These are phyloP conservation scores for Cadophora luteo-olivacea DNA, from an alignment of 2,329 filamentous ascomycete genomes.

Conservation along the genomic window DNA sequence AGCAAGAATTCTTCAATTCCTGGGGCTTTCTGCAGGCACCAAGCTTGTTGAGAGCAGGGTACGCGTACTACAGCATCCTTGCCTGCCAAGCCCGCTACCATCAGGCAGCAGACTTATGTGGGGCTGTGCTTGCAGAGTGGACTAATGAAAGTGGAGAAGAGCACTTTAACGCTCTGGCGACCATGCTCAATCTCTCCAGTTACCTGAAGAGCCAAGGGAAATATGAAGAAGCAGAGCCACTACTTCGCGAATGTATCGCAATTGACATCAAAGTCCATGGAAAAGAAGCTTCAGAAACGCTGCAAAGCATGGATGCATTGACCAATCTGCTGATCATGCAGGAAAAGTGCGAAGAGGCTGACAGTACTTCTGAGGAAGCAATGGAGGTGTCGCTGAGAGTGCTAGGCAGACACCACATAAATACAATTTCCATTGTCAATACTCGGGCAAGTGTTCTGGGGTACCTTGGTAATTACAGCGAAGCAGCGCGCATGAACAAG, in stretches of 20 bases:
- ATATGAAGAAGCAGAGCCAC: slow-evolving; percentile 35
- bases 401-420: not conserved
- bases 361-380: not conserved
- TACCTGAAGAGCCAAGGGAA: slow-evolving; percentile 28
- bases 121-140: slow-evolving; percentile 8
- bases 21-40: not conserved
- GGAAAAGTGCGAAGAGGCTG: slow-evolving; percentile 18
- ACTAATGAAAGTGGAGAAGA: slow-evolving; percentile 14
- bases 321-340: slow-evolving; percentile 14
- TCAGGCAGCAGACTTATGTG: slow-evolving; percentile 19
- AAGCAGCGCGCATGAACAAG: not conserved
- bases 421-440: not conserved
- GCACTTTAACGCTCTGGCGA: slow-evolving; percentile 22
- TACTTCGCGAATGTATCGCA: slow-evolving; percentile 28
- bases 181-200: slow-evolving; percentile 29
- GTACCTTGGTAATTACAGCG: not conserved
- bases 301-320: slow-evolving; percentile 22
- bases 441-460: not conserved
- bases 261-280: slow-evolving; percentile 19
- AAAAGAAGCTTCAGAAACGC: slow-evolving; percentile 22
- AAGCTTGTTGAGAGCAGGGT: not conserved
- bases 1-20: slow-evolving; percentile 6
- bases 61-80: slow-evolving; percentile 16
- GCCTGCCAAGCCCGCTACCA: slow-evolving; percentile 17
- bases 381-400: not conserved